phyloP scores from a whole-genome alignment of 345 rosid species.

The Ceriops tagal region DNA sequence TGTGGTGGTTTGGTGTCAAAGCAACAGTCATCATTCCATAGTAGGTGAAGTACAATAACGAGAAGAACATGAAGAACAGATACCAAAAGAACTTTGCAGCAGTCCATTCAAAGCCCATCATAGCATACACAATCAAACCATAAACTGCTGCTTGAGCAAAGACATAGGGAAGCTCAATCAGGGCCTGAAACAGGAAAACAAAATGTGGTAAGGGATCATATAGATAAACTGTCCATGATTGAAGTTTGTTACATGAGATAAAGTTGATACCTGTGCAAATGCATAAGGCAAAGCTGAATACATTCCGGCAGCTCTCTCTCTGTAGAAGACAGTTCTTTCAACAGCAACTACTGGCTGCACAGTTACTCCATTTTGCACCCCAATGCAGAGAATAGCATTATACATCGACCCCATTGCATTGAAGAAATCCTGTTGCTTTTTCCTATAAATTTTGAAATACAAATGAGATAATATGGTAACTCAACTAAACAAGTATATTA shows the following conservation, averaged over 20 bases:
- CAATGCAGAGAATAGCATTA: conserved; percentile 61
- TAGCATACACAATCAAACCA: conserved; percentile 51
- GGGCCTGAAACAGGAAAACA: conserved; percentile 27
- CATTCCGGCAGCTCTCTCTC: conserved; percentile 82
- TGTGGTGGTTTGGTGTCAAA: conserved; percentile 61
- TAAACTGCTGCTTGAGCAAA: conserved; percentile 44
- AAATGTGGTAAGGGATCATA: neutral
- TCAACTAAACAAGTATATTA: neutral
- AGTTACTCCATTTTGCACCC: conserved; percentile 46
- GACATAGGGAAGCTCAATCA: conserved; percentile 59
- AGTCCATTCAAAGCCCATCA: conserved; percentile 64
- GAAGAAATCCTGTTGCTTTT: conserved; percentile 42
- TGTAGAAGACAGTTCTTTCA: conserved; percentile 69
- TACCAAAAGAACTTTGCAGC: conserved; percentile 58
- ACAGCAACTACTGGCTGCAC: conserved; percentile 72
- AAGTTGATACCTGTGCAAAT: conserved; percentile 42
- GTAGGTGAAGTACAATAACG: conserved; percentile 61
- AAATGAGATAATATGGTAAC: neutral
- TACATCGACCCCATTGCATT: conserved; percentile 81
- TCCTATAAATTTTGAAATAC: conserved; percentile 29
- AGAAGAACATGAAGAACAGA: conserved; percentile 52
- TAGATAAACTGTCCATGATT: neutral
- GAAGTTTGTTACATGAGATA: neutral
- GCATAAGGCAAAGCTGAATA: conserved; percentile 75
- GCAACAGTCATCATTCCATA: conserved; percentile 74